Conservation (phyloP, 2,329 filamentous ascomycete species). For the Aspergillus spinulosporus region DNA sequence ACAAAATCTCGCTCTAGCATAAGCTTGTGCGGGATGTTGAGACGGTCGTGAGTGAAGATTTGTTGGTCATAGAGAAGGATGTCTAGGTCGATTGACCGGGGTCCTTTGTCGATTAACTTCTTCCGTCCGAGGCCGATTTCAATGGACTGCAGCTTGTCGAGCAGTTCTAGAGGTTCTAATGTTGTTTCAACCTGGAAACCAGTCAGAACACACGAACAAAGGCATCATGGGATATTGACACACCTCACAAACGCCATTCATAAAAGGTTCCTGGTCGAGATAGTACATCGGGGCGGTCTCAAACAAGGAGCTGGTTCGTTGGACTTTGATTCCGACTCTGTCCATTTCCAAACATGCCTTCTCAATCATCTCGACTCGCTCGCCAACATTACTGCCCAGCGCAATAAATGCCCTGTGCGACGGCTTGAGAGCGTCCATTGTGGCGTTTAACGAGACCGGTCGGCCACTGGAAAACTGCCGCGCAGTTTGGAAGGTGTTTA, state of each 20-base stretch:
- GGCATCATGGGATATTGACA: conserved; percentile 33
- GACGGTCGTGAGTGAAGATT: conserved; percentile 65
- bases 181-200: conserved; percentile 71
- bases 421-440: conserved; percentile 22
- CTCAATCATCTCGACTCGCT: conserved; percentile 83
- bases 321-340: conserved; percentile 67
- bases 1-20: conserved; percentile 95
- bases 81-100: conserved; percentile 91
- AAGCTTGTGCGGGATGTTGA: conserved; percentile 80
- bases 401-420: conserved; percentile 70
- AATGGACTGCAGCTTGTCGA: conserved; percentile 80
- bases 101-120: conserved; percentile 89
- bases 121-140: conserved; percentile 76
- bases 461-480: conserved; percentile 18
- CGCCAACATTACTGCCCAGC: conserved; percentile 87
- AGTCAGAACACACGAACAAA: conserved; percentile 3
- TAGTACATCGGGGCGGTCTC: conserved; percentile 98
- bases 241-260: conserved; percentile 93
- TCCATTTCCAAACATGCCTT: conserved; percentile 78
- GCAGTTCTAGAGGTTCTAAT: conserved; percentile 70
- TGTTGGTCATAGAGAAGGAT: conserved; percentile 78
- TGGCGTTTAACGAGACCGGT: conserved; percentile 14
- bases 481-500: background rate
- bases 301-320: conserved; percentile 83
- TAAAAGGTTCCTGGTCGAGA: conserved; percentile 78